Base-by-base conservation (phyloP, 164 flowering plant species). In the Vitis amurensis region DNA sequence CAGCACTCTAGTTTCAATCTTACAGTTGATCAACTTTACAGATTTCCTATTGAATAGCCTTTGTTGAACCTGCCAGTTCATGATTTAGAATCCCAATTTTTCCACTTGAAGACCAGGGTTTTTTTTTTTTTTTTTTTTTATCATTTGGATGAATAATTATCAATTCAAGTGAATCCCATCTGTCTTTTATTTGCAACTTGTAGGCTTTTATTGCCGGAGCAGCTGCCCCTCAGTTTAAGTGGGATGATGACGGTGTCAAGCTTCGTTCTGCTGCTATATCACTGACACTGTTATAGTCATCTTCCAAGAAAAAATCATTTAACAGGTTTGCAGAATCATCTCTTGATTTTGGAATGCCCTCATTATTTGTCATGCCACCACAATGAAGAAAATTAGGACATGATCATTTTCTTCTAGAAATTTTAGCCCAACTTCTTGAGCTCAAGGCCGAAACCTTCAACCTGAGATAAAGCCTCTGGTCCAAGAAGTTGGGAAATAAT, bases 181-280 rank as follows among this genome's bases (percentile, higher is more conserved):
- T n/a, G 4, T 4, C 48, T 1, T 56, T 11, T 13, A 9, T 76
- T 37, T 37, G 44, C 44, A 37, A 37, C 12, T 61, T 80, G 23
- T 56, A 95, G 99, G 89, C 86, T 63, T 64, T 76, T 77, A 80
- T 95, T 71, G 94, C 98, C 66, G 98, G 93, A 73, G 98, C 91
- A 77, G 72, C 93, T 78, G 97, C 97, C 9, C 97, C 97, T 14
- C 64, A 86, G 61, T 82, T 81, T 52, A 93, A 77, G 71, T 95
- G 99, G 99, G 88, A 78, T 7, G 88, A 84, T 49, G 98, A 91
- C 76, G 97, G 96, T 11, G 74, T 88, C 56, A 86, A 83, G 75
- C 98, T 95, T 68, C 97, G 99, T 1, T 93, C 98, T 78, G 97
- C 99, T 61, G 99, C 98, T 9, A 73, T 95, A 52, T 95, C 99